phyloP scores from a whole-genome alignment of 805 yeast species.

The Lipomyces kockii region DNA sequence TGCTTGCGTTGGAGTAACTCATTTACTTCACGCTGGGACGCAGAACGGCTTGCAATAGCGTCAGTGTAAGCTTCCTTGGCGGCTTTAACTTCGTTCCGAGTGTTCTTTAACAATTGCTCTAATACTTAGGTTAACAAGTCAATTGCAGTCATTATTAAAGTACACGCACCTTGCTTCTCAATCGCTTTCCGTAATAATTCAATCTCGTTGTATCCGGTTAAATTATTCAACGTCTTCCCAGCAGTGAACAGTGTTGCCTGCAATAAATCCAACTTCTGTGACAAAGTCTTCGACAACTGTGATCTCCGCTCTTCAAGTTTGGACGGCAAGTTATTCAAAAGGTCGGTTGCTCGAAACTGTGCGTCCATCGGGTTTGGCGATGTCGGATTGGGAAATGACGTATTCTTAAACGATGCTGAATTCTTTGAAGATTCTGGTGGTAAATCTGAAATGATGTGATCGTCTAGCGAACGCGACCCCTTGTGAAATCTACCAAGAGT shows the following conservation, averaged over 20 bases:
- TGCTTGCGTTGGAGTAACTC: slow-evolving; percentile 84
- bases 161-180: slow-evolving; percentile 44
- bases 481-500: not conserved
- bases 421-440: not conserved
- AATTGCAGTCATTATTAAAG: not conserved
- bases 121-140: slow-evolving; percentile 37
- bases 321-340: slow-evolving; percentile 40
- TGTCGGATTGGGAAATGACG: not conserved
- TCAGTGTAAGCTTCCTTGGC: slow-evolving; percentile 59
- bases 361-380: not conserved
- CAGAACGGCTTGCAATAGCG: slow-evolving; percentile 67
- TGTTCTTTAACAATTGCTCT: slow-evolving; percentile 57
- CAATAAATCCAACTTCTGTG: slow-evolving; percentile 42
- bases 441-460: no score
- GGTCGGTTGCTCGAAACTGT: not conserved
- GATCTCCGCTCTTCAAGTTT: slow-evolving; percentile 41
- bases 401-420: not conserved
- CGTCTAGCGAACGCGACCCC: not conserved
- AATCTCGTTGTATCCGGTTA: slow-evolving; percentile 87
- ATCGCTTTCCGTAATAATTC: slow-evolving; percentile 71
- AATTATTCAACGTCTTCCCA: slow-evolving; percentile 73
- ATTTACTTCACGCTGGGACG: slow-evolving; percentile 82
- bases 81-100: slow-evolving; percentile 54
- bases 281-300: slow-evolving; percentile 39
- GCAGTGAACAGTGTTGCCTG: slow-evolving; percentile 46